A percentile compares a stretch with the other conserved stretches of the same genome.
Conservation (phyloP, 164 flowering plant genomes). For the Buxus sempervirens region DNA sequence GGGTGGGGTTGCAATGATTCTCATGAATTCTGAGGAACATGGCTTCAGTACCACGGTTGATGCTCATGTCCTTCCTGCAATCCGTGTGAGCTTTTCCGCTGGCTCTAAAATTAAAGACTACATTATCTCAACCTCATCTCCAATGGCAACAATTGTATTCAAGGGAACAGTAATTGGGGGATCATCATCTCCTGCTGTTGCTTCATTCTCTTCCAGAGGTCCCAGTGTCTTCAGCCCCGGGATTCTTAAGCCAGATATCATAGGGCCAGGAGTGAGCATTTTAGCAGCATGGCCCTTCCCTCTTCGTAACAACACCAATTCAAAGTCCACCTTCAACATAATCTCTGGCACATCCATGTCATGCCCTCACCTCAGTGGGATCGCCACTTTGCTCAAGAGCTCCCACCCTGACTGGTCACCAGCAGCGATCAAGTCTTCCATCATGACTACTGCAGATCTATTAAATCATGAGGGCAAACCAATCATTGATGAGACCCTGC, state of each 20-base stretch:
- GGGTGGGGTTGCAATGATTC: constrained; percentile 59
- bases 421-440: constrained; percentile 51
- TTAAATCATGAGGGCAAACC: constrained; percentile 26
- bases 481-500: constrained; percentile 27
- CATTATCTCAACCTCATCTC: constrained; percentile 34
- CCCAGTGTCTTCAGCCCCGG: constrained; percentile 39
- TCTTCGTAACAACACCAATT: constrained; percentile 17
- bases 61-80: constrained; percentile 47
- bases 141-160: constrained; percentile 36
- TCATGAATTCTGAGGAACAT: constrained; percentile 25
- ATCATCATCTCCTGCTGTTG: constrained; percentile 32
- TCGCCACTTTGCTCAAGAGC: constrained; percentile 50
- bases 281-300: constrained; percentile 55
- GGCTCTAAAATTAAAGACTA: constrained; percentile 38
- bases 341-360: constrained; percentile 62
- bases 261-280: constrained; percentile 55
- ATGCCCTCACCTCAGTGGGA: constrained; percentile 55
- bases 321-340: constrained; percentile 28
- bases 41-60: constrained; percentile 35
- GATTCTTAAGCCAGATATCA: constrained; percentile 58
- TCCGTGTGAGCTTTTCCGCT: constrained; percentile 33
- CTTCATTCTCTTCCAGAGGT: constrained; percentile 55
- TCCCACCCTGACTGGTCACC: constrained; percentile 63
- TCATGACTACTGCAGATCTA: constrained; percentile 51
- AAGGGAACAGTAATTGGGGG: constrained; percentile 45